Percentiles rank a stretch among this genome's conserved stretches.
phyloP scores from a whole-genome alignment of 1,284 basidiomycete genomes.

The Volvariella volvacea region DNA sequence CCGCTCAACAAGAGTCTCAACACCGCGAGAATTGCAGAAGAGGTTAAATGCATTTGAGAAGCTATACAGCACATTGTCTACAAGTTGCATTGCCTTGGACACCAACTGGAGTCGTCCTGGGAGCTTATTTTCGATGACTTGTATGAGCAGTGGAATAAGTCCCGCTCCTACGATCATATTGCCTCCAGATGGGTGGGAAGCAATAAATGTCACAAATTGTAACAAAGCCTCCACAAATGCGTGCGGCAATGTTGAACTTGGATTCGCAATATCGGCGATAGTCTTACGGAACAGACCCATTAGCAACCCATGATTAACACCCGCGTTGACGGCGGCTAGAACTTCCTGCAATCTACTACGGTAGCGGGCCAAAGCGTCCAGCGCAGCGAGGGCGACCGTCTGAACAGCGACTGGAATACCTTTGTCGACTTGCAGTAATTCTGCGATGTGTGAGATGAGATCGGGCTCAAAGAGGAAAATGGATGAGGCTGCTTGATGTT shows the following conservation, averaged over 20 bases:
- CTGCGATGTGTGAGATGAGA: constrained; percentile 81
- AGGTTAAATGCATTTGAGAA: constrained; percentile 85
- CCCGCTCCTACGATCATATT: constrained; percentile 98
- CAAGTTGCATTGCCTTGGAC: constrained; percentile 85
- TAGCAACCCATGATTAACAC: constrained; percentile 92
- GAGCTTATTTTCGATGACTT: constrained; percentile 76
- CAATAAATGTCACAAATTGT: constrained; percentile 83
- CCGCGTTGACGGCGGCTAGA: constrained; percentile 86
- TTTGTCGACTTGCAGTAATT: constrained; percentile 77
- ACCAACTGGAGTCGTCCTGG: constrained; percentile 64
- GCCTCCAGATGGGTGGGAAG: constrained; percentile 78
- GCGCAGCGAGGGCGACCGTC: constrained; percentile 78
- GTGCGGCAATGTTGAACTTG: constrained; percentile 63
- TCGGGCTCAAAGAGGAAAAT: constrained; percentile 95
- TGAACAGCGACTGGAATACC: constrained; percentile 67
- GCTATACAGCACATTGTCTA: constrained; percentile 91
- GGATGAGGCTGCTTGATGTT: constrained; percentile 72
- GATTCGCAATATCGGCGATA: constrained; percentile 61
- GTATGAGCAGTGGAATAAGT: constrained; percentile 82
- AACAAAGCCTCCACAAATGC: constrained; percentile 85
- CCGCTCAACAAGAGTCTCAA: constrained; percentile 80
- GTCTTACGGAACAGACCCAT: constrained; percentile 84
- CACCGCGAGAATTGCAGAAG: constrained; percentile 82
- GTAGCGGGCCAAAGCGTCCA: constrained; percentile 89
- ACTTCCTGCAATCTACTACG: constrained; percentile 82